Conservation (phyloP, 352 stramenopile genomes). For the Phytophthora aleatoria region DNA sequence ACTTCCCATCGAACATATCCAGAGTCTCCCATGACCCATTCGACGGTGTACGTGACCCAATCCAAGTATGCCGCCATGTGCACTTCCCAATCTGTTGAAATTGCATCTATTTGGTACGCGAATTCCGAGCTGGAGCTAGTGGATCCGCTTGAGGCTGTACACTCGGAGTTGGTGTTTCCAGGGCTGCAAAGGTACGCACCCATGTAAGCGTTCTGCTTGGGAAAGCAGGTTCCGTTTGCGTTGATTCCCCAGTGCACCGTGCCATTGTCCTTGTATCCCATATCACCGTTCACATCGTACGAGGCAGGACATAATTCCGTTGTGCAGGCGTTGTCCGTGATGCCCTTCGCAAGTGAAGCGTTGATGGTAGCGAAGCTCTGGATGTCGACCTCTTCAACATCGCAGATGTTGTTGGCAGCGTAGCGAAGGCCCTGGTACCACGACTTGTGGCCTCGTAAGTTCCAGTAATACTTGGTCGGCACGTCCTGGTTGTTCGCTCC, state of each 20-base stretch:
- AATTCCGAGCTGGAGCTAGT: conserved; percentile 34
- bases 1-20: conserved; percentile 77
- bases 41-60: conserved; percentile 67
- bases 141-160: conserved; percentile 26
- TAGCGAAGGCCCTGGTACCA: conserved; percentile 77
- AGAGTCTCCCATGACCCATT: conserved; percentile 60
- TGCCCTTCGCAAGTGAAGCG: conserved; percentile 30
- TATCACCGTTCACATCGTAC: conserved; percentile 54
- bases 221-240: conserved; percentile 58
- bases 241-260: conserved; percentile 58
- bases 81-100: conserved; percentile 90
- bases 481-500: no score
- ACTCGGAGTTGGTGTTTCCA: conserved; percentile 43
- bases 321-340: conserved; percentile 52
- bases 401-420: conserved; percentile 57
- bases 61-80: conserved; percentile 79
- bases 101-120: conserved; percentile 91
- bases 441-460: conserved; percentile 49
- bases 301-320: conserved; percentile 45
- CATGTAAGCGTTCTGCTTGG: conserved; percentile 59
- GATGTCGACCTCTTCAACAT: conserved; percentile 12
- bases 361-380: conserved; percentile 47
- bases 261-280: conserved; percentile 42
- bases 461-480: conserved; percentile 39
- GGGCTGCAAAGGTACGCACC: conserved; percentile 57